These are phyloP conservation scores for Sophora flavescens DNA, from an alignment of 306 rosid species.

Conservation along the genomic window DNA sequence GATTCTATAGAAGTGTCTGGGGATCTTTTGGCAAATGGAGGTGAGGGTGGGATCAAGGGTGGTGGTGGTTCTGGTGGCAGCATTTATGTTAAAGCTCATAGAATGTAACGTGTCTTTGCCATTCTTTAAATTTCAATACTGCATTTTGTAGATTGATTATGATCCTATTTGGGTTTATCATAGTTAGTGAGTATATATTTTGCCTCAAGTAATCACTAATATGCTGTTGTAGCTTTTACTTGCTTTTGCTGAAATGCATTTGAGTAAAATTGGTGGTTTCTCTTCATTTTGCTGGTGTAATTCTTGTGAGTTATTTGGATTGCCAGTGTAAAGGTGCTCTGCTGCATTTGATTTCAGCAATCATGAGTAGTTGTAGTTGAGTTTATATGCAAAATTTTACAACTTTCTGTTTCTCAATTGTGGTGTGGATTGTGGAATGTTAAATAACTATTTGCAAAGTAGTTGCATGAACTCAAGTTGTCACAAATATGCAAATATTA, in stretches of 20 bases:
- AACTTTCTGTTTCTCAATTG: neutral
- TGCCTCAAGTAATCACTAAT: neutral
- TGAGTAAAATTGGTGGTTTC: neutral
- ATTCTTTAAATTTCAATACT: neutral
- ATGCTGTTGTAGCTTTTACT: neutral
- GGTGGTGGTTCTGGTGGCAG: constrained; percentile 99
- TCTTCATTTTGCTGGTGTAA: constrained; percentile 12
- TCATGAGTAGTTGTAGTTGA: neutral
- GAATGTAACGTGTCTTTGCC: constrained; percentile 65
- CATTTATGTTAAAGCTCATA: constrained; percentile 71
- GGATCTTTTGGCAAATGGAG: constrained; percentile 81
- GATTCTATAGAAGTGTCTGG: constrained; percentile 65
- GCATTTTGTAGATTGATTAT: neutral
- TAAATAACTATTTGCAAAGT: constrained; percentile 3
- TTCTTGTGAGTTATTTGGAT: constrained; percentile 20
- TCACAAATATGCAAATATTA: constrained; percentile 21
- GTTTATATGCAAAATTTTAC: constrained; percentile 14
- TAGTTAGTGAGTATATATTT: neutral
- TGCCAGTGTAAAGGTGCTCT: neutral
- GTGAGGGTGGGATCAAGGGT: constrained; percentile 86
- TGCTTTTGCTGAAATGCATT: constrained; percentile 28
- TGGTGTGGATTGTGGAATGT: constrained; percentile 30
- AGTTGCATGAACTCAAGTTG: constrained; percentile 25
- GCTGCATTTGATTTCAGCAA: constrained; percentile 1
- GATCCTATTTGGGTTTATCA: neutral